A percentile compares a stretch with the other conserved stretches of the same genome.
Evolutionary conservation across 2,329 filamentous ascomycete species (phyloP).

Genomic region (Periconia digitata): DNA sequence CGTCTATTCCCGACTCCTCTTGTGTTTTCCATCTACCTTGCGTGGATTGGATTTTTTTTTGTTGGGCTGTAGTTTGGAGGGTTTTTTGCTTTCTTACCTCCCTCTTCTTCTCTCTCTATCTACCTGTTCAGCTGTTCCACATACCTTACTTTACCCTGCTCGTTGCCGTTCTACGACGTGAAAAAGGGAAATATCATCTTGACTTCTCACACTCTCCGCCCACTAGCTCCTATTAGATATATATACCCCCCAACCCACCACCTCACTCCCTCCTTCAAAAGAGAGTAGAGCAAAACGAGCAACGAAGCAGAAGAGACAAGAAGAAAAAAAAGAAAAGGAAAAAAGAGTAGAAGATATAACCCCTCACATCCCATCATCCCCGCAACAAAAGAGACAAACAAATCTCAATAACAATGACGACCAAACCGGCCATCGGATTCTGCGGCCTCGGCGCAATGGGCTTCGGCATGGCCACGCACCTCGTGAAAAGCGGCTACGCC

Average conservation of each 20-base stretch:
- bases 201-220: background rate
- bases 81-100: background rate
- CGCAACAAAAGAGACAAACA: background rate
- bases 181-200: background rate
- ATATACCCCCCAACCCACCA: too few relatives aligned
- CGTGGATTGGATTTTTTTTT: background rate
- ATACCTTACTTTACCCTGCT: background rate
- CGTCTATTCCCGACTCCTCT: too few relatives aligned
- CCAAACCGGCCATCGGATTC: constrained; percentile 61
- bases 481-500: constrained; percentile 66
- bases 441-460: constrained; percentile 81
- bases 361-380: background rate
- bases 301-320: too few relatives aligned
- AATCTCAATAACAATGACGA: constrained; percentile 32
- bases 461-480: constrained; percentile 77
- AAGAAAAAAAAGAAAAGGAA: too few relatives aligned
- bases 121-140: background rate
- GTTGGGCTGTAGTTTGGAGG: background rate
- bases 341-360: too few relatives aligned
- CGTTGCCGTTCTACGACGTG: background rate
- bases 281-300: background rate
- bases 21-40: too few relatives aligned
- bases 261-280: background rate
- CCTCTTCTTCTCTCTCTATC: background rate
- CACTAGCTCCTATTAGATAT: background rate